Base-by-base conservation (phyloP, 257 asterid species). In the Nicotiana sylvestris region DNA sequence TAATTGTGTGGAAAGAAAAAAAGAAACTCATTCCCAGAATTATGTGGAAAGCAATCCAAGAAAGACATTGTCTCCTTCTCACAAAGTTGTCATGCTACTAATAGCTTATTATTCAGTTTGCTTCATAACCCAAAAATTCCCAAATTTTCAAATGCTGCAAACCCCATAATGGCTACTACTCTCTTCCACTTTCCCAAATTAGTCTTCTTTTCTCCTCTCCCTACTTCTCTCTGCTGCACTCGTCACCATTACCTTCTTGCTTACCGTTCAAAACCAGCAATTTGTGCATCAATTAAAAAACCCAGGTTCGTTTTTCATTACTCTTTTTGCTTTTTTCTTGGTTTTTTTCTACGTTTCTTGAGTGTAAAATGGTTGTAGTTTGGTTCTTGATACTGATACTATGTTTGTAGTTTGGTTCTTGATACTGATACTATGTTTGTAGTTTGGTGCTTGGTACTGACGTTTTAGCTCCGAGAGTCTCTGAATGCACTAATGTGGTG, bases 261-360 rank as follows among this genome's bases (percentile, higher is more conserved):
- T 79, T 65, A 56, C 61, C 61, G 15, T 74, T 74, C 79, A 25
- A 74, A 46, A 84, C 60, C 85, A 29, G 33, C 82, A 55, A 82
- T 86, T 84, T 77, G 43, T 56, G 89, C 90, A 83, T 84, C 87
- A 21, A 46, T 81, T 72, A 89, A 85, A 61, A 88, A 88, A 88
- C 82, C 90, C 82, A 95, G 96, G 98, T 94, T 85, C 5, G 77
- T 25, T 25, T 81, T 51, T 46, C 2, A 13, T 35, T 66, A 64
- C 56, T 53, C 5, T 64, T 68, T 29, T 4, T 46, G 18, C 2
- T 69, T 46, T 17, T 9, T 37, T 62, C 1, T 49, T 7, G 16
- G 8, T 5, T 25, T 43, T 43, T 70, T 21, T 58, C 32, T 39
- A 15, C 2, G 49, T 67, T 79, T 74, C 9, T 68, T 70, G 49